A percentile compares a stretch with the other conserved stretches of the same genome.
These are phyloP conservation scores for Ephemerocybe angulata DNA, from an alignment of 768 basidiomycete genomes.

Conservation along the genomic window DNA sequence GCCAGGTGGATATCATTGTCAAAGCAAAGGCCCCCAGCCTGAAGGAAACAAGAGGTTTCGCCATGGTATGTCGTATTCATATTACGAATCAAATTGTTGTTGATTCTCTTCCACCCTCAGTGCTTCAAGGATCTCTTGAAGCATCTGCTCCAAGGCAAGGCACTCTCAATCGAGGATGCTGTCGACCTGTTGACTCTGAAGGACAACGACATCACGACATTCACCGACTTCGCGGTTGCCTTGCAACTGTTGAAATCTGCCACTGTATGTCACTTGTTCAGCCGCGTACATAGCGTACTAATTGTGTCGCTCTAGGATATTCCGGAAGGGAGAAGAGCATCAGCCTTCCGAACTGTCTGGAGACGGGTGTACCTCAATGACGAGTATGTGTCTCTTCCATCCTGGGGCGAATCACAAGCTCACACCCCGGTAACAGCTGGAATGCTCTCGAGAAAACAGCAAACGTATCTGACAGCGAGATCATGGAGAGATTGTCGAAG, in stretches of 20 bases:
- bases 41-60: slow-evolving; percentile 47
- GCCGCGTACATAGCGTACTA: neutral
- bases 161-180: slow-evolving; percentile 72
- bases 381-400: slow-evolving; percentile 52
- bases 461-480: slow-evolving; percentile 72
- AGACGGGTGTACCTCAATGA: slow-evolving; percentile 85
- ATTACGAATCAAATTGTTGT: neutral
- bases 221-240: slow-evolving; percentile 67
- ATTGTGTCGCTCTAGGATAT: slow-evolving; percentile 42
- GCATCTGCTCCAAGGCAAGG: slow-evolving; percentile 68
- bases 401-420: neutral
- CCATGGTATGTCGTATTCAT: slow-evolving; percentile 32
- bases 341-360: slow-evolving; percentile 79
- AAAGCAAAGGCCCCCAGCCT: slow-evolving; percentile 49
- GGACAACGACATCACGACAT: slow-evolving; percentile 53
- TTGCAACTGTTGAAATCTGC: slow-evolving; percentile 60
- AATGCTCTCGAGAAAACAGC: slow-evolving; percentile 66
- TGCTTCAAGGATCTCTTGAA: slow-evolving; percentile 69
- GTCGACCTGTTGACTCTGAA: slow-evolving; percentile 85
- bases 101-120: slow-evolving; percentile 28
- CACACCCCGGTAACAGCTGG: slow-evolving; percentile 64
- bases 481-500: slow-evolving; percentile 63
- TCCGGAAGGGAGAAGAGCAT: slow-evolving; percentile 64
- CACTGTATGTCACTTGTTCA: slow-evolving; percentile 35
- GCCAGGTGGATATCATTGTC: slow-evolving; percentile 61